phyloP scores from a whole-genome alignment of 2,329 filamentous ascomycete species.

The Epichloe aotearoae region DNA sequence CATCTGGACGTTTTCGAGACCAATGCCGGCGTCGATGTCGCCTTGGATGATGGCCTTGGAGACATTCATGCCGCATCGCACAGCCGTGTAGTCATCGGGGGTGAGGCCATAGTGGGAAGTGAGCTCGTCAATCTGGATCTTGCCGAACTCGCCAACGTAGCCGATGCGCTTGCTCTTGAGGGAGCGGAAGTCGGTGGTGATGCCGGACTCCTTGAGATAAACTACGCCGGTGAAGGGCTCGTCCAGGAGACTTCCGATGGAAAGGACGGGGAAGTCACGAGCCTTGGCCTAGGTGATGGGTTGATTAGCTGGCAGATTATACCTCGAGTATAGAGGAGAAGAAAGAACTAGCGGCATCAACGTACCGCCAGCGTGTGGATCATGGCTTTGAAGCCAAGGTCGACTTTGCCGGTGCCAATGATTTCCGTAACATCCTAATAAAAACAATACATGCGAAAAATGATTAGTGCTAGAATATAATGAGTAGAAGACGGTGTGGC shows the following conservation, averaged over 20 bases:
- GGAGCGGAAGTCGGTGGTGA: constrained; percentile 61
- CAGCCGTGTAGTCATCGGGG: constrained; percentile 58
- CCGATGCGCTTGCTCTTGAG: constrained; percentile 67
- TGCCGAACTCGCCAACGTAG: constrained; percentile 71
- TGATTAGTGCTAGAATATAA: background rate
- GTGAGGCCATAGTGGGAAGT: constrained; percentile 67
- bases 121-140: constrained; percentile 73
- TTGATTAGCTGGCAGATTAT: too few species aligned
- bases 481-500: constrained; percentile 8
- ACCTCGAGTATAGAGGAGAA: background rate
- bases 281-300: constrained; percentile 47
- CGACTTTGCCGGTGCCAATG: constrained; percentile 62
- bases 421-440: constrained; percentile 64
- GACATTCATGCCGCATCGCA: constrained; percentile 73
- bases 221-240: constrained; percentile 71
- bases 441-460: background rate
- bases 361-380: constrained; percentile 63
- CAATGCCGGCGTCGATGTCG: constrained; percentile 60
- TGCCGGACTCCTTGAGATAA: constrained; percentile 61
- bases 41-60: constrained; percentile 62
- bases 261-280: constrained; percentile 57
- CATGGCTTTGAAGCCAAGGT: constrained; percentile 74
- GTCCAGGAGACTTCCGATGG: constrained; percentile 62
- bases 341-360: background rate
- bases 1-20: constrained; percentile 74